Percentiles rank a stretch among this genome's conserved stretches.
Conservation (phyloP, 148 eudicot species). For the Selenicereus undatus region DNA sequence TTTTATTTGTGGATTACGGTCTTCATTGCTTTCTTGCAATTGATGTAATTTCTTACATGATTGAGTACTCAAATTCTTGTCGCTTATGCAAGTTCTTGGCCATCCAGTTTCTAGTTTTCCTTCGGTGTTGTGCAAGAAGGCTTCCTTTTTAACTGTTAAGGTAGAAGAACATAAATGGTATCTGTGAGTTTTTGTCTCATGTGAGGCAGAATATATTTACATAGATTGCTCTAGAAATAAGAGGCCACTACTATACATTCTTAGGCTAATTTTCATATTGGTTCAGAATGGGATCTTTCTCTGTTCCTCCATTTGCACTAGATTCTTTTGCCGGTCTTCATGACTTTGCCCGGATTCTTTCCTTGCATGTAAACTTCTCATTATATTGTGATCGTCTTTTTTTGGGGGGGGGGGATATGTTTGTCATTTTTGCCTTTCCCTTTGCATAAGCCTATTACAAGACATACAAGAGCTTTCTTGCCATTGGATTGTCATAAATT, state of each 20-base stretch:
- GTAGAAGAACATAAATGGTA: too few relatives aligned
- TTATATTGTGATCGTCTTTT: neutral
- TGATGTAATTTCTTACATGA: neutral
- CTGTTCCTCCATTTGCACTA: neutral
- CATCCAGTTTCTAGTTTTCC: neutral
- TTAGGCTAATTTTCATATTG: neutral
- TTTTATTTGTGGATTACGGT: too few relatives aligned
- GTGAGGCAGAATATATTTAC: neutral
- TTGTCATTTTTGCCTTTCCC: neutral
- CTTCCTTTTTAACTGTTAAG: neutral
- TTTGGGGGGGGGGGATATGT: neutral
- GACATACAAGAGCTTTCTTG: neutral
- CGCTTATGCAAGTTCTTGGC: neutral
- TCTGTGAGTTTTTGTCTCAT: neutral
- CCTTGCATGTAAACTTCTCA: neutral
- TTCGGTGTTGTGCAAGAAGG: neutral
- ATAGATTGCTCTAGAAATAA: neutral
- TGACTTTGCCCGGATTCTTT: neutral
- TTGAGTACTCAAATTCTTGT: neutral
- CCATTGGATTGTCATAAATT: neutral
- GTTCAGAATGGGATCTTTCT: neutral
- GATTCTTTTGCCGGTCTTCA: neutral
- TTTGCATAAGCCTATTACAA: neutral
- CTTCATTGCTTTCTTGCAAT: neutral
- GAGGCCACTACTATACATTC: neutral